Percentiles rank a stretch among this genome's conserved stretches.
Conservation (phyloP, 2,329 filamentous ascomycete genomes). For the Claviceps sp. region DNA sequence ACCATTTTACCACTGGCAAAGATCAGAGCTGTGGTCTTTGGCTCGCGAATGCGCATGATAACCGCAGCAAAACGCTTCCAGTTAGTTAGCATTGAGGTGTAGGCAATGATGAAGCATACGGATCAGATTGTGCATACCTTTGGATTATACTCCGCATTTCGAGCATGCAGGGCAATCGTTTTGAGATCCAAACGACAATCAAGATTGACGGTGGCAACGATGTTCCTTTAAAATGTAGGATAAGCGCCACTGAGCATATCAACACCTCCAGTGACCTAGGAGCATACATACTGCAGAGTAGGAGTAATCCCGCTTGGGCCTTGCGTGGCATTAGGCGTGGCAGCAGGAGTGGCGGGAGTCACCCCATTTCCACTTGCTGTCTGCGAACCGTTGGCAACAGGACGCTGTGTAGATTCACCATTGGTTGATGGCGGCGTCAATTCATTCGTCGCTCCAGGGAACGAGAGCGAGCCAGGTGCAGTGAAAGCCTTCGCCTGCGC, state of each 20-base stretch:
- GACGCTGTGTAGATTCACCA: slow-evolving; percentile 36
- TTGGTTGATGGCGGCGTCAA: slow-evolving; percentile 68
- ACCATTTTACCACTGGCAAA: slow-evolving; percentile 99
- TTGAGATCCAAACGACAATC: slow-evolving; percentile 95
- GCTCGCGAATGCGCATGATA: slow-evolving; percentile 98
- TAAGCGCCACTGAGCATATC: slow-evolving; percentile 36
- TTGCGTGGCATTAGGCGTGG: slow-evolving; percentile 72
- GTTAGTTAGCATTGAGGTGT: slow-evolving; percentile 7
- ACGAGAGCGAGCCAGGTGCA: slow-evolving; percentile 81
- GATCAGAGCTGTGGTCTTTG: slow-evolving; percentile 95
- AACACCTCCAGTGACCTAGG: slow-evolving; percentile 16
- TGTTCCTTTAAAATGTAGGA: slow-evolving; percentile 60
- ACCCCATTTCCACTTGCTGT: slow-evolving; percentile 60
- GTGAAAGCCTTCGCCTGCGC: slow-evolving; percentile 93
- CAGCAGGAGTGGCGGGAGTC: slow-evolving; percentile 79
- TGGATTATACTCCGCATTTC: slow-evolving; percentile 97
- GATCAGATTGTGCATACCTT: slow-evolving; percentile 50
- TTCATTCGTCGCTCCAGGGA: slow-evolving; percentile 72
- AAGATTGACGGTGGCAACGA: slow-evolving; percentile 96
- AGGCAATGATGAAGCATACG: slow-evolving; percentile 9
- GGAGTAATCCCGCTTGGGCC: slow-evolving; percentile 83
- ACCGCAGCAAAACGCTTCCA: slow-evolving; percentile 92
- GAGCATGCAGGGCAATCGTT: slow-evolving; percentile 94
- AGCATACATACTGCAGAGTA: slow-evolving; percentile 84
- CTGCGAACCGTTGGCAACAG: slow-evolving; percentile 35